Percentiles rank a stretch among this genome's conserved stretches.
These are phyloP conservation scores for Pseudoturritis turrita DNA, from an alignment of 345 rosid species.

Conservation along the genomic window DNA sequence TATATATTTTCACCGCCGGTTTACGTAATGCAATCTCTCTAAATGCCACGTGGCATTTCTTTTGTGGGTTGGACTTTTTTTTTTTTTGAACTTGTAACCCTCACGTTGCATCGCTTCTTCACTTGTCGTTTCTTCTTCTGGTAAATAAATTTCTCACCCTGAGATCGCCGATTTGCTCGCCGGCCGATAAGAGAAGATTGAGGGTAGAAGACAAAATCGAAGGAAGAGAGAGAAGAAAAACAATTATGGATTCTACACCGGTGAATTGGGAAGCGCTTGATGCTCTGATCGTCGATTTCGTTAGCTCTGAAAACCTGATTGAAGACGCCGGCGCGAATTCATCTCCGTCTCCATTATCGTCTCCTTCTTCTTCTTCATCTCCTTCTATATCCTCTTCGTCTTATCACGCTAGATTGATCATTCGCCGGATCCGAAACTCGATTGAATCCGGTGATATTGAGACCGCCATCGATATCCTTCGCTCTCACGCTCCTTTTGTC, in stretches of 20 bases:
- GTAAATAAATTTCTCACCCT: background rate
- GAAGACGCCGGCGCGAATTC: constrained; percentile 41
- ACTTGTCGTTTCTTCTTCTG: constrained; percentile 1
- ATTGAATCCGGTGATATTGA: constrained; percentile 77
- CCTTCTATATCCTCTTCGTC: constrained; percentile 60
- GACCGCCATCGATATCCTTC: constrained; percentile 55
- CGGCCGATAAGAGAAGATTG: background rate
- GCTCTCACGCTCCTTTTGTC: constrained; percentile 63
- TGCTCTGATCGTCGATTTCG: constrained; percentile 72
- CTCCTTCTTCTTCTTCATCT: constrained; percentile 45
- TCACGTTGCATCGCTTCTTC: background rate
- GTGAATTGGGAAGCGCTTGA: constrained; percentile 96
- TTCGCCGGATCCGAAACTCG: constrained; percentile 67
- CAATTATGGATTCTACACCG: constrained; percentile 53
- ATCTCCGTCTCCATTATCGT: constrained; percentile 37
- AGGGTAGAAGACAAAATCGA: constrained; percentile 3
- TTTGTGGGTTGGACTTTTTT: background rate
- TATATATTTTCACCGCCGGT: background rate
- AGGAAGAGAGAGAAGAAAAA: constrained; percentile 1
- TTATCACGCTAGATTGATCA: constrained; percentile 64
- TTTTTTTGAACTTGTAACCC: background rate
- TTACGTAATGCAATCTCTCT: background rate
- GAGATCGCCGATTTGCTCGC: constrained; percentile 2
- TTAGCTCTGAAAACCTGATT: constrained; percentile 73
- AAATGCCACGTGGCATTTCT: constrained; percentile 3